phyloP scores from a whole-genome alignment of 805 yeast species.

The Myxozyma nipponensis region DNA sequence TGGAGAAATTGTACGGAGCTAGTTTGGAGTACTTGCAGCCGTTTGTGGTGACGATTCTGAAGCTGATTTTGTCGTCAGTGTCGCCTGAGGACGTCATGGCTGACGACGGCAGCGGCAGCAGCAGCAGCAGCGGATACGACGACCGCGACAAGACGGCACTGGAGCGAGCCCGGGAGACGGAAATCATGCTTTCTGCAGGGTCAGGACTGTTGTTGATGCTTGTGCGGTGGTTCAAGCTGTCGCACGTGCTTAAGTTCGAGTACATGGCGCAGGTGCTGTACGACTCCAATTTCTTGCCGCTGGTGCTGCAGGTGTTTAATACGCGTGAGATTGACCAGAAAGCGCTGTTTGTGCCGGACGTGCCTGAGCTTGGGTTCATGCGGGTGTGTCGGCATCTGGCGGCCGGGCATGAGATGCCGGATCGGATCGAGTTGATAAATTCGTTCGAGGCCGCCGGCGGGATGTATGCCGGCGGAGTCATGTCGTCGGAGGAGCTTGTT shows the following conservation, averaged over 20 bases:
- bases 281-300: conserved; percentile 47
- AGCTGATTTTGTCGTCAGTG: conserved; percentile 55
- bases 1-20: conserved; percentile 13
- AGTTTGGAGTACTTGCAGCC: conserved; percentile 41
- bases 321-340: conserved; percentile 20
- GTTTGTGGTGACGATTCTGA: conserved; percentile 58
- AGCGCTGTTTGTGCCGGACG: conserved; percentile 28
- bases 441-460: background rate
- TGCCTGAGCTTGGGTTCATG: conserved; percentile 28
- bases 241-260: conserved; percentile 76
- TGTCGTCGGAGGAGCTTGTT: conserved; percentile 6
- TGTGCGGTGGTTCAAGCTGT: conserved; percentile 71
- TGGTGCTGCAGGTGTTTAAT: conserved; percentile 22
- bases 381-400: conserved; percentile 27
- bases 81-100: conserved; percentile 12
- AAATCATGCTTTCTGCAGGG: conserved; percentile 56
- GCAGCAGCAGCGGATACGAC: background rate
- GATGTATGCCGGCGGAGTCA: background rate
- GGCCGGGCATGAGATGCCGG: conserved; percentile 13
- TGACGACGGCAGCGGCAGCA: background rate
- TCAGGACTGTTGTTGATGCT: conserved; percentile 52
- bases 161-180: conserved; percentile 48
- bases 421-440: conserved; percentile 1
- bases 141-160: conserved; percentile 11
- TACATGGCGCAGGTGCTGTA: conserved; percentile 65